Evolutionary conservation across 1,139 yeast genomes (phyloP).

Genomic region (Kodamaea ohmeri): DNA sequence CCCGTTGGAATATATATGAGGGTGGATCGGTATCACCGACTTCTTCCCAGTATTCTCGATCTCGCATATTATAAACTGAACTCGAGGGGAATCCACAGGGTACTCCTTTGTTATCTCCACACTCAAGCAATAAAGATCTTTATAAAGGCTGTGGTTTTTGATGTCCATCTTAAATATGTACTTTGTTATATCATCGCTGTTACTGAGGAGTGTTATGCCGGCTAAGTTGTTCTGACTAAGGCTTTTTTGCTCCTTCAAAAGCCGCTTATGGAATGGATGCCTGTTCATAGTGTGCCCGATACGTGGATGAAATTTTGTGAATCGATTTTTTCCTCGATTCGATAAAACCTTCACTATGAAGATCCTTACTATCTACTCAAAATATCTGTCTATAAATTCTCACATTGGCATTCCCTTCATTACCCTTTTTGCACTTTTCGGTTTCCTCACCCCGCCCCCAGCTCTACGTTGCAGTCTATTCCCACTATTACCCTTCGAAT

Average conservation of each 20-base stretch:
- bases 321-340: background rate
- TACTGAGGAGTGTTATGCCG: constrained; percentile 29
- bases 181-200: constrained; percentile 22
- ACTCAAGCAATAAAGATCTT: constrained; percentile 31
- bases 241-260: constrained; percentile 41
- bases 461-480: background rate
- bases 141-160: constrained; percentile 26
- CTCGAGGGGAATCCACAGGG: constrained; percentile 66
- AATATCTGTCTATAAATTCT: background rate
- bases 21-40: constrained; percentile 56
- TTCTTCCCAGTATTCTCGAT: constrained; percentile 12
- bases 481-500: constrained; percentile 1
- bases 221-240: constrained; percentile 22
- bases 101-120: constrained; percentile 48
- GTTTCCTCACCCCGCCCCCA: constrained; percentile 6
- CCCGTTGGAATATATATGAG: constrained; percentile 72
- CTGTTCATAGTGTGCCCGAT: constrained; percentile 9
- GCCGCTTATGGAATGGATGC: constrained; percentile 35
- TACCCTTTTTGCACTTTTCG: constrained; percentile 7
- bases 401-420: constrained; percentile 15
- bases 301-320: background rate
- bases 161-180: constrained; percentile 27
- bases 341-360: background rate
- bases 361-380: background rate
- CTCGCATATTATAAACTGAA: constrained; percentile 40